These are phyloP conservation scores for Silybum marianum DNA, from an alignment of 129 eudicot species.

Conservation along the genomic window DNA sequence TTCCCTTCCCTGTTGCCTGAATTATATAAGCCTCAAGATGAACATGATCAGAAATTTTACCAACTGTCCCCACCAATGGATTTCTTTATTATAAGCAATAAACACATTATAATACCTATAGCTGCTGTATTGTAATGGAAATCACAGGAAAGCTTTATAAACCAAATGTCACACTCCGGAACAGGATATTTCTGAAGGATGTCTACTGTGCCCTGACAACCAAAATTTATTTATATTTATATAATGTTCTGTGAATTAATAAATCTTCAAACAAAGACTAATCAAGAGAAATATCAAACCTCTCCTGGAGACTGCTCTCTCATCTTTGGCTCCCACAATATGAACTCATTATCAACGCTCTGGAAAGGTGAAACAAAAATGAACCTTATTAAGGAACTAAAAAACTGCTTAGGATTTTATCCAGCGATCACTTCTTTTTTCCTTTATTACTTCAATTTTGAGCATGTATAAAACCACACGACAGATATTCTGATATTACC, in stretches of 20 bases:
- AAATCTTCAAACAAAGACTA: background rate
- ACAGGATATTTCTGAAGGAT: conserved; percentile 95
- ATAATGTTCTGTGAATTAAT: background rate
- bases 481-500: background rate
- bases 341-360: conserved; percentile 97
- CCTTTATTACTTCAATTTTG: background rate
- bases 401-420: background rate
- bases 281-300: conserved; percentile 53
- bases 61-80: background rate
- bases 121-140: conserved; percentile 84
- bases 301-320: conserved; percentile 99
- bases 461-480: background rate
- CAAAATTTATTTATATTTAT: background rate
- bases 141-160: conserved; percentile 97
- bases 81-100: background rate
- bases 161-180: conserved; percentile 99
- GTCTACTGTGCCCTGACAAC: conserved; percentile 84
- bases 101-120: conserved; percentile 53
- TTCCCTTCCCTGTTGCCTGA: conserved; percentile 98
- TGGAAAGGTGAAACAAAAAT: conserved; percentile 22
- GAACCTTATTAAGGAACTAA: background rate
- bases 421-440: background rate
- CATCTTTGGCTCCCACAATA: conserved; percentile 97
- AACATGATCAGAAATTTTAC: conserved; percentile 10
- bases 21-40: background rate